Base-by-base conservation (phyloP, 495 filamentous ascomycete species). In the Penicillium manginii region DNA sequence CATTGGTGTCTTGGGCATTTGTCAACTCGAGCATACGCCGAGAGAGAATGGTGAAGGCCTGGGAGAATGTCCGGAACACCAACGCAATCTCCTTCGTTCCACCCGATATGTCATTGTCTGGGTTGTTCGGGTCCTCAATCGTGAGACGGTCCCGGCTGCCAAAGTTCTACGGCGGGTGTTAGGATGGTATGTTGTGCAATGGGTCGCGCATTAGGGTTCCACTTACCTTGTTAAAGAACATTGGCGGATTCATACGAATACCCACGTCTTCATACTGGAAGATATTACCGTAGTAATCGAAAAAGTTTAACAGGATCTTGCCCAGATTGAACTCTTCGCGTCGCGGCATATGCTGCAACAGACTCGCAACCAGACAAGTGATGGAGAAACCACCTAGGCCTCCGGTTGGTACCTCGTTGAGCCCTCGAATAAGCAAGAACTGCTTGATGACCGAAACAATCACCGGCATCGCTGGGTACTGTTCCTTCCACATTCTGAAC, bases 321-420 rank as follows among this genome's bases (percentile, higher is more conserved):
- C 91, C 94, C 2, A 96, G 78, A 66, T 93, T 84, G 7, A 86
- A 78, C 40, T 84, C 76, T 63, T 81, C 76, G 14, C 80, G 74
- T 48, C 86, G 79, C 4, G 92, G 91, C 76, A 89, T 81, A 55
- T 87, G 83, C 63, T 97, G 88, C 15, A 98, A 73, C 61, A 97
- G 77, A 71, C 87, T 91, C 50, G 91, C 86, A n/a, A 97, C 90
- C 42, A 98, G 81, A 75, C 96, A 98, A 40, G 89, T 96, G 52
- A 96, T 88, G 1, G 92, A 89, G 66, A 98, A 97, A 1, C 93
- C 93, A 33, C 94, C 96, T n/a, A 98, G 81, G 0, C 96, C 96
- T 55, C 96, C 96, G 43, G 83, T 87, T 18, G 87, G 86, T 2
- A 96, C 91, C 69, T 98, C 94, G 60, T 97, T 96, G 35, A 97